Conservation (phyloP, 306 rosid genomes). For the Fragaria ananassa region DNA sequence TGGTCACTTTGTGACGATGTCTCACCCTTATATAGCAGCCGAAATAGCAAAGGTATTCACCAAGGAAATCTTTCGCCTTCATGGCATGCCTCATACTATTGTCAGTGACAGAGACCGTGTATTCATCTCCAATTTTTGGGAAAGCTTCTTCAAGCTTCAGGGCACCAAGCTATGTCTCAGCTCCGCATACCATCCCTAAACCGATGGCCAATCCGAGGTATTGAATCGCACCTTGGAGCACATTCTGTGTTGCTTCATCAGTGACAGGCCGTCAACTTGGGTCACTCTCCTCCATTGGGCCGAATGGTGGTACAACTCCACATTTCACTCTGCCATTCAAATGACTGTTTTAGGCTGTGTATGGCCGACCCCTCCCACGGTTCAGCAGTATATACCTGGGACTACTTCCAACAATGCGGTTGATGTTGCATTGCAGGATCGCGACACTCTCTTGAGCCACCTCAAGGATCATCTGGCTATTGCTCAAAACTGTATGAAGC, state of each 20-base stretch:
- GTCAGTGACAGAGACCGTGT: too few species aligned
- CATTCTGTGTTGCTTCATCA: not conserved
- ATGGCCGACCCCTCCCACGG: not conserved
- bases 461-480: not conserved
- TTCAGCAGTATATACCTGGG: not conserved
- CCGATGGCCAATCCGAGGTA: not conserved
- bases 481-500: not conserved
- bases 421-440: not conserved
- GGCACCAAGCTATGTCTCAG: not conserved
- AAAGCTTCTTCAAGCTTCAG: not conserved
- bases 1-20: accelerated
- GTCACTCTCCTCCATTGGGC: not conserved
- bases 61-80: too few species aligned
- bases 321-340: not conserved
- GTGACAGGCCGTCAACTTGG: not conserved
- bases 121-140: too few species aligned
- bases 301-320: not conserved
- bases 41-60: too few species aligned
- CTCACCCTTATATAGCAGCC: too few species aligned
- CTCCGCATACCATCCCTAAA: not conserved
- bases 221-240: not conserved
- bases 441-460: not conserved
- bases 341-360: not conserved
- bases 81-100: too few species aligned
- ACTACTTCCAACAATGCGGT: not conserved